Percentiles rank a stretch among this genome's conserved stretches.
phyloP scores from a whole-genome alignment of 2,329 filamentous ascomycete species.

The Venturia asperata region DNA sequence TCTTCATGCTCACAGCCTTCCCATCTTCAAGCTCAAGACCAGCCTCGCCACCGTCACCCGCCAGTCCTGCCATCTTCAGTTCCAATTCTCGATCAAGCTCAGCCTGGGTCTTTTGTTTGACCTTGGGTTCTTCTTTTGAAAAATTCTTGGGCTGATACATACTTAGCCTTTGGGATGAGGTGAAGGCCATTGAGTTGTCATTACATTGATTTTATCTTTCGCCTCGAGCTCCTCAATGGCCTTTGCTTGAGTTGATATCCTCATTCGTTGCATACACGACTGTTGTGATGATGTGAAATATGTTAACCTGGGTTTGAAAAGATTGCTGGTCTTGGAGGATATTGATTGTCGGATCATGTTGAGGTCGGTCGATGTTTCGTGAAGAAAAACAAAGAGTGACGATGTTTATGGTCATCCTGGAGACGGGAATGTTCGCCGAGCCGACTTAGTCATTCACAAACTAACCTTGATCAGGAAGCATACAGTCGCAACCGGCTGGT shows the following conservation, averaged over 20 bases:
- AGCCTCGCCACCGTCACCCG: constrained; percentile 62
- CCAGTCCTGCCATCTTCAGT: constrained; percentile 56
- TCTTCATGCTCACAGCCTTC: constrained; percentile 63
- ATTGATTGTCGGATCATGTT: not conserved
- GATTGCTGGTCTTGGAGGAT: not conserved
- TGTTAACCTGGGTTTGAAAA: not conserved
- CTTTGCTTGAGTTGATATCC: not conserved
- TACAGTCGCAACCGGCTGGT: not conserved
- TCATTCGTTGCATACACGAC: not conserved
- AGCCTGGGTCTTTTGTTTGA: constrained; percentile 47
- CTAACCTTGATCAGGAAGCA: not conserved
- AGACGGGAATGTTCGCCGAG: not conserved
- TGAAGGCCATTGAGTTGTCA: not conserved
- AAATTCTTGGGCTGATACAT: not conserved
- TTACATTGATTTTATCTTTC: constrained; percentile 11
- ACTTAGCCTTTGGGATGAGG: not conserved
- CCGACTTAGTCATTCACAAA: not conserved
- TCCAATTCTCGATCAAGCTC: constrained; percentile 62
- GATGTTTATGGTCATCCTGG: not conserved
- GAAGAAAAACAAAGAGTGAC: not conserved
- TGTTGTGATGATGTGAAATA: constrained; percentile 1
- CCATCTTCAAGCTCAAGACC: constrained; percentile 72
- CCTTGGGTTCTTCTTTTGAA: not conserved
- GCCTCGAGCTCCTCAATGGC: not conserved
- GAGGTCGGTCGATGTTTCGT: not conserved